Percentiles rank a stretch among this genome's conserved stretches.
Evolutionary conservation across 345 rosid species (phyloP).

Genomic region (Moricandia moricandioides): DNA sequence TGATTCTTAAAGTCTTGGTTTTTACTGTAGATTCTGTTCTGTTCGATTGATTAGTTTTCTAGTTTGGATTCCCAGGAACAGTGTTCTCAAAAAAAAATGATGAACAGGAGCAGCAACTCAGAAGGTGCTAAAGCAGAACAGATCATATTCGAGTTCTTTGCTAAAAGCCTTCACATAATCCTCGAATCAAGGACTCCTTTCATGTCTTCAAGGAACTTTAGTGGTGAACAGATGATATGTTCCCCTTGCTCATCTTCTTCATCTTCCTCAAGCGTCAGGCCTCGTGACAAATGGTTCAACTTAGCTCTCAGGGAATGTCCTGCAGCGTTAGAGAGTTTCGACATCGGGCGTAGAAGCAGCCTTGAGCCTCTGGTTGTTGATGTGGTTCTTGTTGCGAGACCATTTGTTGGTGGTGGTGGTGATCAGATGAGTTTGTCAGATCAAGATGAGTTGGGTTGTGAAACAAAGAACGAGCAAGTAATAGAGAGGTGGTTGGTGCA

Average conservation of each 20-base stretch:
- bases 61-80: conserved; percentile 25
- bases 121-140: conserved; percentile 84
- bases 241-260: conserved; percentile 89
- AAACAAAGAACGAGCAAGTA: conserved; percentile 56
- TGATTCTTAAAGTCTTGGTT: neutral
- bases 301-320: conserved; percentile 92
- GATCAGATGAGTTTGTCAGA: conserved; percentile 45
- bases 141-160: conserved; percentile 79
- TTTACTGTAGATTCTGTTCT: conserved; percentile 14
- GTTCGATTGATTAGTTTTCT: conserved; percentile 14
- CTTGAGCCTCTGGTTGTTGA: conserved; percentile 84
- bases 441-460: conserved; percentile 61
- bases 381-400: conserved; percentile 68
- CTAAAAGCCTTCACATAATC: conserved; percentile 87
- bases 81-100: conserved; percentile 22
- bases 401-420: conserved; percentile 43
- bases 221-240: conserved; percentile 73
- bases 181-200: conserved; percentile 85
- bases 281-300: conserved; percentile 94
- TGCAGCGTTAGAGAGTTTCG: conserved; percentile 74
- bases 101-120: conserved; percentile 50
- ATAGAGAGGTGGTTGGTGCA: conserved; percentile 93
- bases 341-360: conserved; percentile 68
- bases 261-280: conserved; percentile 72
- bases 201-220: conserved; percentile 73